phyloP scores from a whole-genome alignment of 371 early-diverging fungal species.

The Coemansia sp. region DNA sequence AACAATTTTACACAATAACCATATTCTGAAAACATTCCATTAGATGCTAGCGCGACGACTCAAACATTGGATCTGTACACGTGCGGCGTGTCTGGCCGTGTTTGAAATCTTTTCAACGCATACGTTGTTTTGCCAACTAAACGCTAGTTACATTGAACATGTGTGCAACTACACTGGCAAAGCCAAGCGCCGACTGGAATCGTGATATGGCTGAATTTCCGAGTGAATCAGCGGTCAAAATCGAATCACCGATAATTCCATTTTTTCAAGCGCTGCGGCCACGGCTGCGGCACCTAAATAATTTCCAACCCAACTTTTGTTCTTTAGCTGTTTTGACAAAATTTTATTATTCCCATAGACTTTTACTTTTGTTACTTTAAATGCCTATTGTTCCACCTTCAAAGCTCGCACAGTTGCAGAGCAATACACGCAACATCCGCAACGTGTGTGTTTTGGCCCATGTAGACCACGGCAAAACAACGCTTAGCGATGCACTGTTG shows the following conservation, averaged over 20 bases:
- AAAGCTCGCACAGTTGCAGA: conserved; percentile 64
- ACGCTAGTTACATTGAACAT: no score
- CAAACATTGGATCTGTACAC: no score
- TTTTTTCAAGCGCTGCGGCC: conserved; percentile 63
- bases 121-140: no score
- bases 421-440: conserved; percentile 68
- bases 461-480: conserved; percentile 99
- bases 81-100: no score
- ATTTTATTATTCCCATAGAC: background rate
- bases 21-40: no score
- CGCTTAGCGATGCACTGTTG: conserved; percentile 95
- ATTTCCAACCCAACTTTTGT: conserved; percentile 81
- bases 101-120: no score
- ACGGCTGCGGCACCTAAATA: conserved; percentile 80
- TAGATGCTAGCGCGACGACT: no score
- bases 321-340: background rate
- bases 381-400: conserved; percentile 67
- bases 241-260: conserved; percentile 64
- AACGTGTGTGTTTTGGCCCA: conserved; percentile 98
- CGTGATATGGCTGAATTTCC: no score
- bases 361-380: background rate
- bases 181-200: no score
- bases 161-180: no score
- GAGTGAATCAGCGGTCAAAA: conserved; percentile 52
- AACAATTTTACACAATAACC: no score